phyloP scores from a whole-genome alignment of 306 rosid genomes.

The Parietaria judaica region DNA sequence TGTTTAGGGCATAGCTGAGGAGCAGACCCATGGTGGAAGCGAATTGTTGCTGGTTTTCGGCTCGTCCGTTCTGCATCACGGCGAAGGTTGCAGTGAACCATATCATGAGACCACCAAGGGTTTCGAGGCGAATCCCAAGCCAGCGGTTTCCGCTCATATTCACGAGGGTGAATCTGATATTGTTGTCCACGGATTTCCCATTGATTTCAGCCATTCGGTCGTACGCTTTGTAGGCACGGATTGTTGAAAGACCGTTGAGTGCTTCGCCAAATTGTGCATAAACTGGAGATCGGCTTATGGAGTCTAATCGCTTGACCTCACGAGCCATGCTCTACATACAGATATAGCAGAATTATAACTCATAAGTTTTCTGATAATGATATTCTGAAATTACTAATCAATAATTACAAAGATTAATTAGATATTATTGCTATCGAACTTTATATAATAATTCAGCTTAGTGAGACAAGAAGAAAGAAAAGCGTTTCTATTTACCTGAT shows the following conservation, averaged over 20 bases:
- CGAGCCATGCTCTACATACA: slow-evolving; percentile 74
- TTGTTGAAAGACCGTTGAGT: slow-evolving; percentile 71
- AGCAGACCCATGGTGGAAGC: slow-evolving; percentile 51
- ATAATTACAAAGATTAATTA: no score
- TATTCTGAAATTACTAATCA: no score
- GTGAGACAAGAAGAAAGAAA: slow-evolving; percentile 7
- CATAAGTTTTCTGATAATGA: no score
- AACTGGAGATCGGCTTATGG: slow-evolving; percentile 88
- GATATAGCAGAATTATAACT: slow-evolving; percentile 11
- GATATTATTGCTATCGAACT: no score
- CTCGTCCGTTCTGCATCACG: slow-evolving; percentile 44
- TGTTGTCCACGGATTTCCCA: slow-evolving; percentile 41
- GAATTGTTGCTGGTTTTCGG: slow-evolving; percentile 34
- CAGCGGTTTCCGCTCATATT: slow-evolving; percentile 43
- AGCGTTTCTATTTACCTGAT: slow-evolving; percentile 49
- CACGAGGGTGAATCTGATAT: slow-evolving; percentile 33
- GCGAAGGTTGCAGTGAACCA: slow-evolving; percentile 51
- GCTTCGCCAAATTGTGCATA: slow-evolving; percentile 98
- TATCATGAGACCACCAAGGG: slow-evolving; percentile 42
- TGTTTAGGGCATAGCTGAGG: slow-evolving; percentile 78
- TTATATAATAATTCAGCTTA: background rate
- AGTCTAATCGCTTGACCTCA: slow-evolving; percentile 89
- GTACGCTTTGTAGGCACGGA: slow-evolving; percentile 88
- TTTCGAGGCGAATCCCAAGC: slow-evolving; percentile 40
- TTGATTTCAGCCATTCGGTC: slow-evolving; percentile 85